These are phyloP conservation scores for Balakata baccata DNA, from an alignment of 345 rosid genomes.

Conservation along the genomic window DNA sequence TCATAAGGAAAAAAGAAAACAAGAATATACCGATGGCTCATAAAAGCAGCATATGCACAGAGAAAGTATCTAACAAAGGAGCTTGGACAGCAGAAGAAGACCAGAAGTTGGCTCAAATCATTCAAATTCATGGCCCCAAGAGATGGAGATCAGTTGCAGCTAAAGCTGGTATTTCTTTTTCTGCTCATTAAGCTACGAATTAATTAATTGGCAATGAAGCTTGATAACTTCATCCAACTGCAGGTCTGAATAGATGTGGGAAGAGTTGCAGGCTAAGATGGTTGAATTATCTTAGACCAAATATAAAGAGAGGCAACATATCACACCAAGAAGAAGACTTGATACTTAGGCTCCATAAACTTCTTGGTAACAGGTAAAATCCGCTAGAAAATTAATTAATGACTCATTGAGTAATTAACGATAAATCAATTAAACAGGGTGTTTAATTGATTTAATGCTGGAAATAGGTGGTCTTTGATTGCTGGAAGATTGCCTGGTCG, in stretches of 20 bases:
- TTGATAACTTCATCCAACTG: not conserved
- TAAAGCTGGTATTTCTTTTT: constrained; percentile 38
- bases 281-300: constrained; percentile 60
- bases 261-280: constrained; percentile 62
- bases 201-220: not conserved
- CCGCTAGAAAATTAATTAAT: no score
- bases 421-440: not conserved
- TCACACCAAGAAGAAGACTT: constrained; percentile 58
- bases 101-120: constrained; percentile 36
- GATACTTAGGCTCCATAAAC: constrained; percentile 51
- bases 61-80: constrained; percentile 43
- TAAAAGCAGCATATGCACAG: constrained; percentile 14
- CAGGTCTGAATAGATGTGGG: constrained; percentile 46
- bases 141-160: constrained; percentile 48
- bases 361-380: constrained; percentile 50
- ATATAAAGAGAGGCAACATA: constrained; percentile 54
- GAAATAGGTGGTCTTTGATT: constrained; percentile 52
- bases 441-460: not conserved
- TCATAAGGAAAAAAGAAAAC: constrained; percentile 4
- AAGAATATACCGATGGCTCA: constrained; percentile 25
- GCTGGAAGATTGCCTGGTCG: constrained; percentile 58
- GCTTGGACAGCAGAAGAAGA: constrained; percentile 56
- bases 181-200: not conserved
- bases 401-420: no score
- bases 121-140: constrained; percentile 46